A percentile compares a stretch with the other conserved stretches of the same genome.
Evolutionary conservation across 2,329 filamentous ascomycete genomes (phyloP).

Genomic region (Dactylellina leptospora): DNA sequence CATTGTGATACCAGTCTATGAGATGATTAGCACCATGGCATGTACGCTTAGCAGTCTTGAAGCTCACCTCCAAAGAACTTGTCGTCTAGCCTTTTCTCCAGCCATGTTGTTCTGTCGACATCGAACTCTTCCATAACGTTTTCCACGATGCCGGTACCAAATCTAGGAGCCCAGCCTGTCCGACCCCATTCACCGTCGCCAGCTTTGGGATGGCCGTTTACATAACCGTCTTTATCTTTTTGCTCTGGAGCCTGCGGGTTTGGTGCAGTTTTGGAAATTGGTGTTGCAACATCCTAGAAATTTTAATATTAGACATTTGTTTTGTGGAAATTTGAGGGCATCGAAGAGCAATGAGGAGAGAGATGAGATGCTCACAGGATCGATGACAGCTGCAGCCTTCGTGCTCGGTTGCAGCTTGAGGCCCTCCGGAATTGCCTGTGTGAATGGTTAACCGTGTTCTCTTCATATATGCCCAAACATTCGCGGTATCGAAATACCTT

Average conservation of each 20-base stretch:
- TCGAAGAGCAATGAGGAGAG: neutral
- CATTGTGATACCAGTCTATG: slow-evolving; percentile 96
- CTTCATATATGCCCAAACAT: slow-evolving; percentile 58
- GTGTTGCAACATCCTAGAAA: slow-evolving; percentile 37
- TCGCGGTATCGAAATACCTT: slow-evolving; percentile 49
- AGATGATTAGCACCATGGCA: slow-evolving; percentile 15
- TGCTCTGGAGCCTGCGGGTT: slow-evolving; percentile 56
- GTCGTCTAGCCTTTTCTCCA: slow-evolving; percentile 85
- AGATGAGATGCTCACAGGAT: slow-evolving; percentile 32
- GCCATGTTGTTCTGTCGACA: slow-evolving; percentile 79
- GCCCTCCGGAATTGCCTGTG: slow-evolving; percentile 29
- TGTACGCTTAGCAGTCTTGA: neutral
- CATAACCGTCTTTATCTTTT: slow-evolving; percentile 57
- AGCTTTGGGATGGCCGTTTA: slow-evolving; percentile 65
- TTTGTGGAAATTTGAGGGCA: slow-evolving; percentile 2
- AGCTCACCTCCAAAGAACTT: slow-evolving; percentile 82
- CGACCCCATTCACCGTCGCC: slow-evolving; percentile 67
- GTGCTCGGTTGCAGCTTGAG: slow-evolving; percentile 51
- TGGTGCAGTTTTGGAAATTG: slow-evolving; percentile 22
- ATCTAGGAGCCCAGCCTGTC: slow-evolving; percentile 89
- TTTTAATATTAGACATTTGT: slow-evolving; percentile 17
- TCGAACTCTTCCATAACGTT: slow-evolving; percentile 52
- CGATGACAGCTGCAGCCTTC: slow-evolving; percentile 35
- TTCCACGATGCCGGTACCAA: slow-evolving; percentile 65
- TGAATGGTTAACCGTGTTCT: slow-evolving; percentile 71